Evolutionary conservation across 2,329 filamentous ascomycete species (phyloP).

Genomic region (Aspergillus sp.): DNA sequence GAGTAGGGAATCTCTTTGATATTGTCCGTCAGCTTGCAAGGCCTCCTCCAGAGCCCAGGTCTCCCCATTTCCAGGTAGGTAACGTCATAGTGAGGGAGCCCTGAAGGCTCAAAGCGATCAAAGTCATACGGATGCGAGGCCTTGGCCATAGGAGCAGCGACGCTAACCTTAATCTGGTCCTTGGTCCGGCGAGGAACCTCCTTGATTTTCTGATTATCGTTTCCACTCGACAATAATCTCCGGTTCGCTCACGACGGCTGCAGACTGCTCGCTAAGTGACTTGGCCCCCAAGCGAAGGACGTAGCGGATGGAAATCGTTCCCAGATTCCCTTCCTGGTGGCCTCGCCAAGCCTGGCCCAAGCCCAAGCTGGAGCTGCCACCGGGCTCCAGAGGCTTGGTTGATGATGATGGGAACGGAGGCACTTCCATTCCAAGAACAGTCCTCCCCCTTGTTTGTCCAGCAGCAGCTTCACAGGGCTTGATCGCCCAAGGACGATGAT

Average conservation of each 20-base stretch:
- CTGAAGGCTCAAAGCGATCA: not conserved
- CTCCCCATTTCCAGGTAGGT: not conserved
- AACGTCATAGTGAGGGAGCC: conserved; percentile 2
- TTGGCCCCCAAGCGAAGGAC: conserved; percentile 22
- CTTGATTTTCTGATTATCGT: conserved; percentile 11
- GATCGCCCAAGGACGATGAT: conserved; percentile 2
- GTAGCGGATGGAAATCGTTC: conserved; percentile 18
- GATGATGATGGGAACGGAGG: conserved; percentile 18
- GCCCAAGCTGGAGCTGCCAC: conserved; percentile 18
- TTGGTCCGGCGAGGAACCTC: conserved; percentile 10
- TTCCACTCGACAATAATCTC: conserved; percentile 26
- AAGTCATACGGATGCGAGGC: conserved; percentile 4
- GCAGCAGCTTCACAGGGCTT: not conserved
- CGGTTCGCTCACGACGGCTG: conserved; percentile 20
- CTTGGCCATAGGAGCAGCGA: conserved; percentile 5
- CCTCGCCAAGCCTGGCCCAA: conserved; percentile 14
- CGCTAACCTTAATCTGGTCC: conserved; percentile 6
- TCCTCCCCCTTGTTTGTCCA: conserved; percentile 2
- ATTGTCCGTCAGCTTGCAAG: not conserved
- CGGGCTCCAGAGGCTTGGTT: conserved; percentile 22
- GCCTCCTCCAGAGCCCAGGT: too few relatives aligned
- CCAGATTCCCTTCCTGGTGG: conserved; percentile 20
- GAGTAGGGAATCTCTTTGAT: not conserved
- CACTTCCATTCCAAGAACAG: conserved; percentile 19
- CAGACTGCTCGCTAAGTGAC: conserved; percentile 13